Base-by-base conservation (phyloP, 2,329 filamentous ascomycete genomes). In the Cercospora janseana region DNA sequence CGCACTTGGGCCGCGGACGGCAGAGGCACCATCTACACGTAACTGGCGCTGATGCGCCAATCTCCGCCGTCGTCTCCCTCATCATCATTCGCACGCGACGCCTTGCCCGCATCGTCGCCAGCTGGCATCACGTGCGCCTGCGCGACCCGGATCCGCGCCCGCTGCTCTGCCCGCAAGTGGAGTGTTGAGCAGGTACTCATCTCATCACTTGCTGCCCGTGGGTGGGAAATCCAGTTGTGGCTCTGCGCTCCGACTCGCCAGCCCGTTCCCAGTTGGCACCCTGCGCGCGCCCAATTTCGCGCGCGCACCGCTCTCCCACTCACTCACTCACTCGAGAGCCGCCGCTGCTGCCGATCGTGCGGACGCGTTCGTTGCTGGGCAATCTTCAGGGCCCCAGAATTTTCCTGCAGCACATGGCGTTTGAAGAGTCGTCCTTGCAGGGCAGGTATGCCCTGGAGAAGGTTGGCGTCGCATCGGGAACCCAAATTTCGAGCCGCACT, bases 401-500 rank as follows among this genome's bases (percentile, higher is more conserved):
- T 20, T 15, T 16, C 16, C 15, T 26, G 28, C 32, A 53, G 34
- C 34, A 40, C 18, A 61, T 62, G 56, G 42, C 54, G 21, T 34
- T 57, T 32, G 57, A 59, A 47, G 52, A 57, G 12, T 45, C 46
- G 12, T 37, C 42, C 7, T 54, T 65, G 23, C 29, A 42, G 4
- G 38, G 31, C 32, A 60, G 43, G 20, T 63, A 63, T 56, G 43
- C 56, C 45, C 35, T 65, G 9, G 51, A 61, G 38, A 56, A 53
- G n/a, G 45, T 65, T 28, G 56, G 49, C 32, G 55, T 67, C 32
- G 51, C 54, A 43, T 57, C 60, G 6, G 63, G 61, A 43, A 67
- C 59, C 34, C 57, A 60, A 51, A 64, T 69, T 31, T 58, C 63
- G n/a, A 58, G 38, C 44, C 63, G 65, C 40, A 61, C 62, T 34